Base-by-base conservation (phyloP, 2,329 filamentous ascomycete genomes). In the Fusarium nematophilum region DNA sequence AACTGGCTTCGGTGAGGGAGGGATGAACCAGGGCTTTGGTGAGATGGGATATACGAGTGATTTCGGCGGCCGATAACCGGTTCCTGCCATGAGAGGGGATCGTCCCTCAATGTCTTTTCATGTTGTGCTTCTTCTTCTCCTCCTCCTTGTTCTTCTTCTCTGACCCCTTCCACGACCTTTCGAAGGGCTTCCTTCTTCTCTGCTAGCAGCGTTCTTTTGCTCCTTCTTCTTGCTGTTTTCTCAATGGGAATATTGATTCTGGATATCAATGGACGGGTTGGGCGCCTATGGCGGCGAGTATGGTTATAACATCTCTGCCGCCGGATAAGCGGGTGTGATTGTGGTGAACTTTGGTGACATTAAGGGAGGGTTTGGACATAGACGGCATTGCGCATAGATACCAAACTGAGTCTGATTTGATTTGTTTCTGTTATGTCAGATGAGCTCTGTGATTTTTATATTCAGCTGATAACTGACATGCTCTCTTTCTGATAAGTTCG, bases 1-100 rank as follows among this genome's bases (percentile, higher is more conserved):
- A 26, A 86, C 82, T 4, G 84, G 83, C 0, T 87, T 81, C 53
- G 83, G 83, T 9, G 82, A 83, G n/a, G 82, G 83, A 2, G 79
- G 83, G 8, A 79, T 86, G 78, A 73, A 73, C 21, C 83, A 86
- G 64, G 81, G 79, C 53, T 87, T 81, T 67, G 81, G 68, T 25
- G 68, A 70, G 30, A 70, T 70, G 65, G 68, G 68, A 45, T 70
- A 70, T 31, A 50, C 63, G 15, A 70, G 68, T 36, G 68, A 70
- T 34, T 70, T 69, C 42, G 68, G 68, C 9, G 68, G 68, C 14
- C 68, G 65, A 18, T 70, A 52, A 45, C 30, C 40, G 36, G 26
- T 33, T 14, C 18, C 38, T 13, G 26, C n/a, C 25, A 52, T 14
- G 45, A 51, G 51, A 30, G 37, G 30, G 18, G 33, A 31, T 39